A percentile compares a stretch with the other conserved stretches of the same genome.
These are phyloP conservation scores for Populus tomentosa DNA, from an alignment of 441 rosid genomes.

Conservation along the genomic window DNA sequence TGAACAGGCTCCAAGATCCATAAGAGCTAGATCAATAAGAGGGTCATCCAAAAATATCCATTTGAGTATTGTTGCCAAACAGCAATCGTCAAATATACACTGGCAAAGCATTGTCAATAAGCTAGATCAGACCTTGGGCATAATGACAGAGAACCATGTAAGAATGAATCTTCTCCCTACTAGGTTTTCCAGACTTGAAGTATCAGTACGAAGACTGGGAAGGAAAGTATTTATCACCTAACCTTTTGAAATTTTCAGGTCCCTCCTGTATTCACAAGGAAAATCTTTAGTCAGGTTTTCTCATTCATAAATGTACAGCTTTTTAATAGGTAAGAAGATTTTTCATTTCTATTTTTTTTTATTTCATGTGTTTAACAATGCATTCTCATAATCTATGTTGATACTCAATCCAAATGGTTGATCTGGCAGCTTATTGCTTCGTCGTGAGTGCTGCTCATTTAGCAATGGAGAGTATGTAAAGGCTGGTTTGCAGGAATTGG, in stretches of 20 bases:
- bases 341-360: background rate
- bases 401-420: conserved; percentile 5
- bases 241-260: conserved; percentile 37
- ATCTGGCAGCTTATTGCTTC: conserved; percentile 52
- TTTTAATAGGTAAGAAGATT: conserved; percentile 49
- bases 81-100: conserved; percentile 51
- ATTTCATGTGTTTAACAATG: background rate
- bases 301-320: conserved; percentile 69
- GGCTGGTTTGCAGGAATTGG: conserved; percentile 61
- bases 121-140: conserved; percentile 42
- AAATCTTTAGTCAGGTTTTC: conserved; percentile 50
- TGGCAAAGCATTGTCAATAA: conserved; percentile 61
- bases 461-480: conserved; percentile 77
- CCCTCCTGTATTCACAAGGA: conserved; percentile 46
- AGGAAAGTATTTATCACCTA: conserved; percentile 10
- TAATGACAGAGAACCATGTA: conserved; percentile 47
- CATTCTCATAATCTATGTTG: background rate
- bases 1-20: conserved; percentile 53
- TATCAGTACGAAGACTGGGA: background rate
- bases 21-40: conserved; percentile 38
- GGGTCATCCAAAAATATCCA: conserved; percentile 44
- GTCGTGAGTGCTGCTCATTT: conserved; percentile 78
- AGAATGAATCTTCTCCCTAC: conserved; percentile 20
- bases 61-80: conserved; percentile 38
- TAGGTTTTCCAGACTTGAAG: background rate